Evolutionary conservation across 805 yeast species (phyloP).

Genomic region (Nakazawaea wickerhamii): DNA sequence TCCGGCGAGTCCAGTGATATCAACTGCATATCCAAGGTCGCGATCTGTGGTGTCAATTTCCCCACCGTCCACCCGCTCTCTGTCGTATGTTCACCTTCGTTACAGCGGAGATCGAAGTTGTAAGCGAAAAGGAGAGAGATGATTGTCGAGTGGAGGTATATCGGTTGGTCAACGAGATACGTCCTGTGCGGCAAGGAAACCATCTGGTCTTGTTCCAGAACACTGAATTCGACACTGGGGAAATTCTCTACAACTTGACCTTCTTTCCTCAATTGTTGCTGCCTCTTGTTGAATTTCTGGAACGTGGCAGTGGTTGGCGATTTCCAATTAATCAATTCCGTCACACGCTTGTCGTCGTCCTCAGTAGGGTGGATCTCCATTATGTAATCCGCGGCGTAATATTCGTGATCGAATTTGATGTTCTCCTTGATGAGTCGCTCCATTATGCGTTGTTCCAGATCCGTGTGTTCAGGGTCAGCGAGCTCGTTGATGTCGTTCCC

Average conservation of each 20-base stretch:
- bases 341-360: slow-evolving; percentile 41
- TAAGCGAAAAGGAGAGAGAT: slow-evolving; percentile 67
- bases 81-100: slow-evolving; percentile 62
- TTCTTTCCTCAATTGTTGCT: slow-evolving; percentile 22
- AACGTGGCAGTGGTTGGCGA: slow-evolving; percentile 41
- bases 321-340: slow-evolving; percentile 44
- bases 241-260: slow-evolving; percentile 14
- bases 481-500: slow-evolving; percentile 93
- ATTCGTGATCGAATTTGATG: slow-evolving; percentile 80
- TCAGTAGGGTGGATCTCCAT: slow-evolving; percentile 56
- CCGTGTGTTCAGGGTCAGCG: slow-evolving; percentile 69
- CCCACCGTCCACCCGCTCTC: slow-evolving; percentile 97
- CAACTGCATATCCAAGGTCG: slow-evolving; percentile 62
- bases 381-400: slow-evolving; percentile 77
- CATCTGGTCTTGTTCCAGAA: slow-evolving; percentile 63
- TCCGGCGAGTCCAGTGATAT: slow-evolving; percentile 30
- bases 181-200: slow-evolving; percentile 58
- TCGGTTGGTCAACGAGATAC: slow-evolving; percentile 49
- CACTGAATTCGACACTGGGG: slow-evolving; percentile 49
- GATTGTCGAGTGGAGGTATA: slow-evolving; percentile 57
- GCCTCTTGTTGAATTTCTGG: slow-evolving; percentile 42
- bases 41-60: slow-evolving; percentile 71
- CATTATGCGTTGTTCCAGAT: slow-evolving; percentile 51
- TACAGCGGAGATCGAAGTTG: slow-evolving; percentile 70
- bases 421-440: slow-evolving; percentile 65